Percentiles rank a stretch among this genome's conserved stretches.
These are phyloP conservation scores for Aspergillus candidus DNA, from an alignment of 2,329 filamentous ascomycete genomes.

Conservation along the genomic window DNA sequence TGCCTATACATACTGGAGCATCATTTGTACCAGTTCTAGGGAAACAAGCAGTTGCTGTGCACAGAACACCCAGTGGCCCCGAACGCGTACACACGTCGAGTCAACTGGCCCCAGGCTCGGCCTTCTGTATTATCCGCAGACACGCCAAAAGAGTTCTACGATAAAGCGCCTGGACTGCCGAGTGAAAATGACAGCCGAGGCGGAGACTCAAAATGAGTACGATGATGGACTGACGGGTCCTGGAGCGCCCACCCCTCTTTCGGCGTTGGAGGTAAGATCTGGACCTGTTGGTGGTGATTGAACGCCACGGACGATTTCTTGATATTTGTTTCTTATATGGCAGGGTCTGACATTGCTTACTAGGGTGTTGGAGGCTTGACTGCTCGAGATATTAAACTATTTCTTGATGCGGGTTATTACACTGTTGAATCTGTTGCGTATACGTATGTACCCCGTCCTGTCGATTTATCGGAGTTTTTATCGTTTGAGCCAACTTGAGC, in stretches of 20 bases:
- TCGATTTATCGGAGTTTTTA: neutral
- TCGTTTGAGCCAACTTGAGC: too few species aligned
- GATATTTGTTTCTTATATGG: neutral
- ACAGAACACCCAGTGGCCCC: neutral
- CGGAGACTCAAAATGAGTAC: conserved; percentile 63
- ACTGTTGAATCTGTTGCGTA: conserved; percentile 96
- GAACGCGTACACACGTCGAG: too few species aligned
- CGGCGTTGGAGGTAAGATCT: conserved; percentile 69
- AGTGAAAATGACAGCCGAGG: conserved; percentile 42
- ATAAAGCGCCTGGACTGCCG: neutral
- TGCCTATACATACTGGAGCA: too few species aligned
- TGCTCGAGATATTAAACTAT: conserved; percentile 89
- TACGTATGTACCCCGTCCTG: conserved; percentile 51
- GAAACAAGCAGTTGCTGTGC: conserved; percentile 4
- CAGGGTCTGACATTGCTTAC: conserved; percentile 6
- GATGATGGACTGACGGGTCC: conserved; percentile 76
- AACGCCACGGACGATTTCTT: too few species aligned
- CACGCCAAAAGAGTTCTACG: neutral
- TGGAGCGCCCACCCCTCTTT: conserved; percentile 86
- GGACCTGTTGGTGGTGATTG: conserved; percentile 32
- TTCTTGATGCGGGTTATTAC: conserved; percentile 87
- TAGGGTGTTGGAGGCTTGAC: conserved; percentile 84
- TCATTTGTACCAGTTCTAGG: neutral
- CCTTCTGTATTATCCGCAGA: neutral
- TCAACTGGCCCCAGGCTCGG: too few species aligned